phyloP scores from a whole-genome alignment of 2,329 filamentous ascomycete genomes.

The Akanthomyces muscarius region DNA sequence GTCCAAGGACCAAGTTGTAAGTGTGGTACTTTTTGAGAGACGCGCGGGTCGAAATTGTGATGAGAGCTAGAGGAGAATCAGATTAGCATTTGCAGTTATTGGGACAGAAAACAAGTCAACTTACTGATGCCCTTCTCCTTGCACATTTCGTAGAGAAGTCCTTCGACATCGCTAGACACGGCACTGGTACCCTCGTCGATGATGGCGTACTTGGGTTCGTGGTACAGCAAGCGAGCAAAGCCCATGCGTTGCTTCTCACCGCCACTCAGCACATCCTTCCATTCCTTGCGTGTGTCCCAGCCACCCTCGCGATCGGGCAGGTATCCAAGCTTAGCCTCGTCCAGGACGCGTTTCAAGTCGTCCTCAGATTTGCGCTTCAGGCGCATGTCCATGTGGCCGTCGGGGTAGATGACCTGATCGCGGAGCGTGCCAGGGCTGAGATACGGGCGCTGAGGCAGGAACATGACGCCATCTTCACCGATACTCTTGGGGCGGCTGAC shows the following conservation, averaged over 20 bases:
- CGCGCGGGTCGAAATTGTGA: conserved; percentile 92
- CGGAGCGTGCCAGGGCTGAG: conserved; percentile 87
- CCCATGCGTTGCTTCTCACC: conserved; percentile 96
- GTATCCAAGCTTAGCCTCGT: conserved; percentile 83
- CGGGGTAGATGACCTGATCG: conserved; percentile 96
- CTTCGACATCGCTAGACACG: conserved; percentile 91
- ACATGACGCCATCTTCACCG: conserved; percentile 94
- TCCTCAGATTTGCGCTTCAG: conserved; percentile 72
- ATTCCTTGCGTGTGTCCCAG: conserved; percentile 95
- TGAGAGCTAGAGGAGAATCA: conserved; percentile 57
- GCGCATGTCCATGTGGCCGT: conserved; percentile 91
- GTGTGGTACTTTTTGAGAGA: conserved; percentile 95
- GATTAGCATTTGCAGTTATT: conserved; percentile 20
- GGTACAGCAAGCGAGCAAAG: conserved; percentile 85
- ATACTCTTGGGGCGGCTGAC: conserved; percentile 78
- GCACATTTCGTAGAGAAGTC: conserved; percentile 84
- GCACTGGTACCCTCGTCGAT: conserved; percentile 95
- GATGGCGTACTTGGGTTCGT: conserved; percentile 91
- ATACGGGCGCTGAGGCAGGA: conserved; percentile 90
- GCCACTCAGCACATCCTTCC: conserved; percentile 96
- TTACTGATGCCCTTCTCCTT: conserved; percentile 91
- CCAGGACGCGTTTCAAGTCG: conserved; percentile 72
- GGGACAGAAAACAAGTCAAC: conserved; percentile 26
- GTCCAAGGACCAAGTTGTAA: conserved; percentile 80
- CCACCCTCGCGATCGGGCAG: conserved; percentile 88